Base-by-base conservation (phyloP, 2,329 filamentous ascomycete species). In the Fusarium sulawesiense region DNA sequence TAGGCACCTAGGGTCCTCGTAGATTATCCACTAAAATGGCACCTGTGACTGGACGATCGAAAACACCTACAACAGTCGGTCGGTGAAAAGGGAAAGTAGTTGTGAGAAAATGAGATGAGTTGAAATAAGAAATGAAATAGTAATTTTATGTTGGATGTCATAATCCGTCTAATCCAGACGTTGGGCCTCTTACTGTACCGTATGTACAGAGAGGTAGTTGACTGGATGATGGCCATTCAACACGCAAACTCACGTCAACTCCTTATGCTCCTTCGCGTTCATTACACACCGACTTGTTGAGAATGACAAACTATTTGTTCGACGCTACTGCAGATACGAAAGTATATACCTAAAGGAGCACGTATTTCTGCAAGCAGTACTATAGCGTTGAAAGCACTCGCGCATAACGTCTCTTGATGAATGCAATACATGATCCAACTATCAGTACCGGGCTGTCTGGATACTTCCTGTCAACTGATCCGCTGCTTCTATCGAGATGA, bases 201-300 rank as follows among this genome's bases (percentile, higher is more conserved):
- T 37, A 37, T 18, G 34, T 37, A 37, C 9, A 3, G 11, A 29
- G 29, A 29, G 29, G 29, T n/a, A n/a, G 34, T n/a, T 37, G 18
- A 37, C 34, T 37, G 18, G 18, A 37, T n/a, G 18, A n/a, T n/a
- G 6, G 34, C 34, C 18, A 12, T 37, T 37, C 10, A 11, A 37
- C 34, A n/a, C 18, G 6, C 34, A n/a, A 37, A 37, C 18, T 37
- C 18, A 37, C 18, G 18, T n/a, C 11, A n/a, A n/a, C 34, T 37
- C 18, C 34, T 37, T 37, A 18, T 37, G 10, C 34, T 37, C 18
- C 18, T n/a, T 37, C 34, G 34, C 9, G 34, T 7, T 11, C 34
- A 37, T 30, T 30, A 64, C 67, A 67, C 67, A 70, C 67, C 67
- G 67, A 70, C 67, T 68, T 64, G 41, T 54, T 48, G 32, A 49